phyloP scores from a whole-genome alignment of 1,139 yeast species.

The Scheffersomyces insectosa region DNA sequence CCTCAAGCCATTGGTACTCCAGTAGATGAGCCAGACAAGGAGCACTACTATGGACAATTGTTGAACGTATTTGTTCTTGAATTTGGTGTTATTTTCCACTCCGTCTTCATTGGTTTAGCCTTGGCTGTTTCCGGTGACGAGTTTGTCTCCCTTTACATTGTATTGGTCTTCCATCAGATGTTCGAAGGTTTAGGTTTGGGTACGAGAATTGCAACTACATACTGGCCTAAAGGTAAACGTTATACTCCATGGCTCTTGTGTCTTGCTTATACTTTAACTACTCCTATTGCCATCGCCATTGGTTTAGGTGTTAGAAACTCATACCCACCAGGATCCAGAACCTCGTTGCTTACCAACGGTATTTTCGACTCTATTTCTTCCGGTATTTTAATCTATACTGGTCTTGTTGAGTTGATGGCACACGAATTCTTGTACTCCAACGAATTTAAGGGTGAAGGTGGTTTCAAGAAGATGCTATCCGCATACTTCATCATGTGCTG shows the following conservation, averaged over 20 bases:
- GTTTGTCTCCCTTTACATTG: conserved; percentile 74
- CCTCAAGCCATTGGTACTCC: conserved; percentile 49
- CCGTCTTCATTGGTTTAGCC: conserved; percentile 75
- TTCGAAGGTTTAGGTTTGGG: conserved; percentile 95
- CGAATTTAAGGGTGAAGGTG: conserved; percentile 54
- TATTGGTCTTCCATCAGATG: conserved; percentile 84
- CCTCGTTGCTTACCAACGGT: conserved; percentile 72
- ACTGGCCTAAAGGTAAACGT: conserved; percentile 56
- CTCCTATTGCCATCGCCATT: conserved; percentile 83
- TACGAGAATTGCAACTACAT: conserved; percentile 72
- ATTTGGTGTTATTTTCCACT: conserved; percentile 80
- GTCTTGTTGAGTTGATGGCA: conserved; percentile 84
- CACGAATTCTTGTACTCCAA: conserved; percentile 78
- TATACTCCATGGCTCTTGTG: conserved; percentile 63
- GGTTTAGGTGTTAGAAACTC: conserved; percentile 79
- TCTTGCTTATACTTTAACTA: conserved; percentile 63
- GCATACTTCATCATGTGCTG: conserved; percentile 51
- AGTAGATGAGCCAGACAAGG: conserved; percentile 29
- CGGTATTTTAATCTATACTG: conserved; percentile 83
- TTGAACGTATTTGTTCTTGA: conserved; percentile 60
- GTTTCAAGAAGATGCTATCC: conserved; percentile 39
- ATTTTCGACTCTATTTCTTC: conserved; percentile 81
- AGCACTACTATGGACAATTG: conserved; percentile 47
- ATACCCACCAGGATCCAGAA: conserved; percentile 61
- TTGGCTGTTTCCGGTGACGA: conserved; percentile 73